Base-by-base conservation (phyloP, 2,329 filamentous ascomycete genomes). In the Stagonosporopsis tanaceti region DNA sequence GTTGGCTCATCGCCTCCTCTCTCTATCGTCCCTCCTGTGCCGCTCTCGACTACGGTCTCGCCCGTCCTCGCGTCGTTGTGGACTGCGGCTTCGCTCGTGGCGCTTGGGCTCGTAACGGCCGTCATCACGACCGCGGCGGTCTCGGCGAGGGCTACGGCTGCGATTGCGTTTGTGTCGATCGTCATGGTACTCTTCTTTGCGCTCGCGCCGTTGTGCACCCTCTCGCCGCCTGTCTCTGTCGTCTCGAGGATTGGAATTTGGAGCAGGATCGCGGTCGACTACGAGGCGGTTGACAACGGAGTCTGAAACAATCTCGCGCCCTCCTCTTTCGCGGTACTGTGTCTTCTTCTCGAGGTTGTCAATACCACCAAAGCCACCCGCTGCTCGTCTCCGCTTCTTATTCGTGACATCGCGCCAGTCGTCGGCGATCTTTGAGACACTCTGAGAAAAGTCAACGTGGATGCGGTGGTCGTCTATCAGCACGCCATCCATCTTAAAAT, bases 401-500 rank as follows among this genome's bases (percentile, higher is more conserved):
- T 96, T 96, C 20, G 93, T 92, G 39, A 89, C 89, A 59, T 87
- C 89, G 61, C 95, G 86, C 95, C 95, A 99, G 15, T 89, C 88
- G 61, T 96, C 92, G 42, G 92, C 95, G 7, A 99, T 80, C 73
- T 92, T 94, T 61, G 86, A 88, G 11, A 90, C 95, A 73, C 92
- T 97, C 79, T 99, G 95, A 11, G 93, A 97, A 77, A 99, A 99
- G 78, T 99, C 95, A 53, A 99, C 95, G 72, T 99, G 95, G 62
- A 99, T 99, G 39, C 95, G 89, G 64, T 97, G 91, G 69, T 99
- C 95, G 70, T 99, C 95, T 64, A 99, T 98, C 53, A 99, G 80
- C 1, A 98, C 94, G 2, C 90, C 92, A 76, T 99, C 93, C 95
- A 99, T 99, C 79, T 99, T 99, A 81, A 96, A 95, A 72, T 97